Evolutionary conservation across 345 rosid species (phyloP), one percentile per base, ranked within the genome.

Genomic region (Salix arbutifolia): DNA sequence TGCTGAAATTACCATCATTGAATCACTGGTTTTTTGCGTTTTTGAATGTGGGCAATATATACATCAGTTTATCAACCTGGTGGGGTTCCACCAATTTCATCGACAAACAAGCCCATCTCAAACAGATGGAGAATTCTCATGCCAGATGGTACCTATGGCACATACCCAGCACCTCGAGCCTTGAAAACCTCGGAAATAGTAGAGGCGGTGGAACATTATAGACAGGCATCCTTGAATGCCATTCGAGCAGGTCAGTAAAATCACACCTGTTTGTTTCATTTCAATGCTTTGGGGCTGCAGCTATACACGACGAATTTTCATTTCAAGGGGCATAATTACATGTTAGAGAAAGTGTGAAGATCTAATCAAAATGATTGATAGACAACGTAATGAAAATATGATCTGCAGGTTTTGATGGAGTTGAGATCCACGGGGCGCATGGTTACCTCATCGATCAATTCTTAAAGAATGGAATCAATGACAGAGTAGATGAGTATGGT

Each of bases 371-470:
- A 30, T 31, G 46, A 35, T 58, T 42, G 21, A n/a, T 31, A 16
- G 23, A 23, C 23, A 37, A 50, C 13, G 31, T 35, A 14, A n/a
- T 44, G 60, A 33, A 38, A 2, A n/a, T 48, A 14, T 16, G 35
- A 26, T 21, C 68, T 83, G 18, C 84, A 88, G 94, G 98, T 46
- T 94, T 94, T 61, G 95, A 92, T 80, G 97, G 97, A 37, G 80
- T 94, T 73, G 97, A 94, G 88, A 87, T 92, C 75, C 98, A 91
- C 44, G 92, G 94, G 44, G 97, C 97, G 0, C 97, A 94, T 67
- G 98, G 96, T 52, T 94, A 91, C 76, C 93, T 94, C 50, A 87
- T 92, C 62, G 97, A 94, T 80, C 95, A 92, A 79, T 94, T 92
- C 83, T 53, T 94, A 48, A 94, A 92, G 72, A 86, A 92, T n/a